These are phyloP conservation scores for Plasmodium chabaudi DNA, from an alignment of 169 alveolate genomes.

Conservation along the genomic window DNA sequence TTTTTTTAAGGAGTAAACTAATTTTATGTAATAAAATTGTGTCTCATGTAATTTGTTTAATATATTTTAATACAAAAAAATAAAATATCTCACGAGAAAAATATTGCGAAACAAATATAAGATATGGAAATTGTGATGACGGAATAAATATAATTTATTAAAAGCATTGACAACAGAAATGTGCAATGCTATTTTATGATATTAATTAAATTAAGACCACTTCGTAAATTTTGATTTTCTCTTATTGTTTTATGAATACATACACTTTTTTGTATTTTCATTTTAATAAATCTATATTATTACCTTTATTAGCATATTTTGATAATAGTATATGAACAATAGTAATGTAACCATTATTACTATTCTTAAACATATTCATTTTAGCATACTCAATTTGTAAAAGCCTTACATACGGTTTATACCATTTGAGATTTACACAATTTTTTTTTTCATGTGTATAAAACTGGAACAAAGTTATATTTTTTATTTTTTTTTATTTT, in stretches of 20 bases:
- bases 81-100: neutral
- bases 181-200: slow-evolving; percentile 23
- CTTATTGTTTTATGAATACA: slow-evolving; percentile 1
- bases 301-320: neutral
- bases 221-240: slow-evolving; percentile 3
- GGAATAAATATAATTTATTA: neutral
- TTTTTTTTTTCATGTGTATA: no score
- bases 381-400: no score
- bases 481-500: slow-evolving; percentile 12
- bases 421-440: no score
- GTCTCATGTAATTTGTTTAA: neutral
- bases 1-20: slow-evolving; percentile 1
- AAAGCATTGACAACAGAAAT: slow-evolving; percentile 40
- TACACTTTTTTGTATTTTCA: slow-evolving; percentile 6
- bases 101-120: neutral
- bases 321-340: no score
- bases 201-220: neutral
- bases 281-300: slow-evolving; percentile 4
- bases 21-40: slow-evolving; percentile 25
- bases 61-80: slow-evolving; percentile 9
- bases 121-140: neutral
- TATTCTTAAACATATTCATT: no score
- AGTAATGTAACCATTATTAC: no score
- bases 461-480: neutral
- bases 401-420: no score